Conservation (phyloP, 129 eudicot species). For the Ambrosia artemisiifolia region DNA sequence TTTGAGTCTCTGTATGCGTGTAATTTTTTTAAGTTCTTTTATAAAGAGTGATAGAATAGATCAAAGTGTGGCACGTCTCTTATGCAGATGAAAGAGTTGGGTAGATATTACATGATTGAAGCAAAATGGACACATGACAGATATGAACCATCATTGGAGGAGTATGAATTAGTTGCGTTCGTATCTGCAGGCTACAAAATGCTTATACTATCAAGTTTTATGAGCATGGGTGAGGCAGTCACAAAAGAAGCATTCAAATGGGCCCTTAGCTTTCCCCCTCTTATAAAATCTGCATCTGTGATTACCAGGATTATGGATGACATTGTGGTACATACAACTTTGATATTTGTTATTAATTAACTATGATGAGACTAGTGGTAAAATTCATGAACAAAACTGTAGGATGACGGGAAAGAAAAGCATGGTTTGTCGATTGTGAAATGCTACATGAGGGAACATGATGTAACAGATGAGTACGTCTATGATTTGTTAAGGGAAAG, state of each 20-base stretch:
- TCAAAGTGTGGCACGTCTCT: not conserved
- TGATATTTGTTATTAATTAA: not conserved
- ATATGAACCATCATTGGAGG: conserved; percentile 24
- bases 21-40: not conserved
- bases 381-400: not conserved
- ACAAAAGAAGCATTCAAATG: conserved; percentile 26
- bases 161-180: not conserved
- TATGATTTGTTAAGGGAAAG: conserved; percentile 18
- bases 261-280: conserved; percentile 7
- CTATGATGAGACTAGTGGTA: not conserved
- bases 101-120: conserved; percentile 12
- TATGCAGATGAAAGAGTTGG: conserved; percentile 7
- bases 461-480: conserved; percentile 22
- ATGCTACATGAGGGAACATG: conserved; percentile 34
- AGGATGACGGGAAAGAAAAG: conserved; percentile 33
- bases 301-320: conserved; percentile 36
- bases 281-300: not conserved
- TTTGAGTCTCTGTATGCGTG: not conserved
- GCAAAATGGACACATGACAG: conserved; percentile 21
- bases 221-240: conserved; percentile 17
- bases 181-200: not conserved
- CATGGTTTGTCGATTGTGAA: conserved; percentile 35
- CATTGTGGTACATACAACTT: conserved; percentile 23
- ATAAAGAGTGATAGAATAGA: not conserved
- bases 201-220: not conserved